Base-by-base conservation (phyloP, 2,329 filamentous ascomycete species). In the Diplodia sapinea region DNA sequence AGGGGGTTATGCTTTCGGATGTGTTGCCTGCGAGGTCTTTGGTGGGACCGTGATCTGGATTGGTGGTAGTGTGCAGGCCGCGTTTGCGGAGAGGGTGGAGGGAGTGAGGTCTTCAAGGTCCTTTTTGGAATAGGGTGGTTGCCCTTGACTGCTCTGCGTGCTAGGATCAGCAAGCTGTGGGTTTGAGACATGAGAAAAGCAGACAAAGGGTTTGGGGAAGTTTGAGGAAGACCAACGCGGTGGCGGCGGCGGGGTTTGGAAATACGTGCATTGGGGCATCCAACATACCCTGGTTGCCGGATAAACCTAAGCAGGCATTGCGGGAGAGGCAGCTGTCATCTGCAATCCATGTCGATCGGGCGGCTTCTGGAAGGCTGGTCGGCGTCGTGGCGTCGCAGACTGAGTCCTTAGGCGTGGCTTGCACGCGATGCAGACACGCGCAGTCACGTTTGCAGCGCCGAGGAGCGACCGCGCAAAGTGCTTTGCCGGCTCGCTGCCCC, bases 271-370 rank as follows among this genome's bases (percentile, higher is more conserved):
- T 55, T 20, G 38, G 54, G 29, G 20, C 54, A 57, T 2, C 36
- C 12, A 26, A 20, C n/a, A 7, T 38, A 63, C 47, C 59, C 57
- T 36, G 43, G 59, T 63, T 38, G 43, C 23, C 43, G 31, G 31
- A 63, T 23, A 51, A 52, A 31, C n/a, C n/a, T 63, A 51, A 38
- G 33, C 47, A 47, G 59, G 29, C 11, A 29, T 47, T 51, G 59
- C 59, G 59, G 49, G 57, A 36, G 36, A 50, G 57, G 23, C 15
- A 31, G 29, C 59, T 15, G 59, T 36, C 29, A 51, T 36, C 59
- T 51, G 59, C 43, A n/a, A 38, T 20, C 59, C 59, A 63, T 63
- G 59, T 63, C 59, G 59, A 63, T 63, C 59, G 47, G 36, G 9
- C 36, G n/a, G 23, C 40, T 40, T 26, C 23, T 40, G n/a, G 11